Evolutionary conservation across 495 filamentous ascomycete genomes (phyloP).

Genomic region (Ramalina intermedia): DNA sequence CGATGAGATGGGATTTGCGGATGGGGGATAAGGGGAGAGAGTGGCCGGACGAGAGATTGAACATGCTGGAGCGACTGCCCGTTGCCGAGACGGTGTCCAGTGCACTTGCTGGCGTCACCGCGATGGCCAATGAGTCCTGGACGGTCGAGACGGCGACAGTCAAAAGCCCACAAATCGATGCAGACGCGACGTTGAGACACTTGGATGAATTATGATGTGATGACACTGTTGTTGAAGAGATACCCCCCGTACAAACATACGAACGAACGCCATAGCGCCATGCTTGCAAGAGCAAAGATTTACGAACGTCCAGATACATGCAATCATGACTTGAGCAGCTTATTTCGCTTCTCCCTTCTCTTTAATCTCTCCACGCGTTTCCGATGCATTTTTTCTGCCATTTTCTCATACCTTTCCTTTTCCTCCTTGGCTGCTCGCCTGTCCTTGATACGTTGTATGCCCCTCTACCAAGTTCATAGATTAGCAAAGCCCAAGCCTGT

Average conservation of each 20-base stretch:
- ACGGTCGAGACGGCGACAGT: not conserved
- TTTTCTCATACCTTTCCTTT: slow-evolving; percentile 81
- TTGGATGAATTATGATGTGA: slow-evolving; percentile 9
- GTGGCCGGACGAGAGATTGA: slow-evolving; percentile 2
- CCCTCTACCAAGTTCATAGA: slow-evolving; percentile 33
- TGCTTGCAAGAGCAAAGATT: not conserved
- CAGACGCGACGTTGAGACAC: slow-evolving; percentile 8
- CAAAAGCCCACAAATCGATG: not conserved
- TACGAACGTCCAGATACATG: not conserved
- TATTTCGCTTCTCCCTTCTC: slow-evolving; percentile 94
- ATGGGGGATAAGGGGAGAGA: slow-evolving; percentile 2
- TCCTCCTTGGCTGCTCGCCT: slow-evolving; percentile 77
- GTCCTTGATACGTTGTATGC: slow-evolving; percentile 66
- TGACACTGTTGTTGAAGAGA: not conserved
- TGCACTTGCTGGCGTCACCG: not conserved
- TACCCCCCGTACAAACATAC: not conserved
- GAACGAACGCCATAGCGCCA: not conserved
- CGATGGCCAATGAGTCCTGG: not conserved
- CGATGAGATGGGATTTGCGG: not conserved
- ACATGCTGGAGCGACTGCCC: not conserved
- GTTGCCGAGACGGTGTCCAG: not conserved
- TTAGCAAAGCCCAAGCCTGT: not conserved
- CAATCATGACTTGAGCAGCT: slow-evolving; percentile 74
- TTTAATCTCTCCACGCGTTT: slow-evolving; percentile 87
- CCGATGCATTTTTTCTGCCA: slow-evolving; percentile 94